phyloP scores from a whole-genome alignment of 371 early-diverging fungal species.

The Sporodiniella umbellata region DNA sequence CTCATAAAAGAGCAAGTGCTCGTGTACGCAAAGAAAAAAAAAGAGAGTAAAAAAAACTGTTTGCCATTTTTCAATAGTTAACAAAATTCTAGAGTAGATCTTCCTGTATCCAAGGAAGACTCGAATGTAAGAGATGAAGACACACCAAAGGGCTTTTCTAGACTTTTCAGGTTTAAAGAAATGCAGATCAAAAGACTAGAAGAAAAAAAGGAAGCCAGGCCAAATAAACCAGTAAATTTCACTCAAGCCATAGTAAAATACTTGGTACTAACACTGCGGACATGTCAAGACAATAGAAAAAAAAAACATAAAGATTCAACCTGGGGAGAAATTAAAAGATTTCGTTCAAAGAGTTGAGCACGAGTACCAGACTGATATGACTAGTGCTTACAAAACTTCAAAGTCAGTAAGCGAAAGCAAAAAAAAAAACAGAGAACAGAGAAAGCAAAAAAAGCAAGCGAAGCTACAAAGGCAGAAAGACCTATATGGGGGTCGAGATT shows the following conservation, averaged over 20 bases:
- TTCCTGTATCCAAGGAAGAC: conserved; percentile 20
- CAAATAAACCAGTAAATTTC: conserved; percentile 3
- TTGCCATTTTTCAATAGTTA: not conserved
- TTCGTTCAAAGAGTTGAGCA: conserved; percentile 40
- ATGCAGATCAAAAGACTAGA: conserved; percentile 27
- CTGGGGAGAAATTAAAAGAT: conserved; percentile 45
- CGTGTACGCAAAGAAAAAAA: conserved; percentile 33
- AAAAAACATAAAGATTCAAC: conserved; percentile 24
- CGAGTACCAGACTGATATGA: conserved; percentile 25
- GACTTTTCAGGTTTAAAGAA: conserved; percentile 38
- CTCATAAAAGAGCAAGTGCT: conserved; percentile 43
- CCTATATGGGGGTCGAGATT: conserved; percentile 43
- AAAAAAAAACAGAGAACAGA: conserved; percentile 34
- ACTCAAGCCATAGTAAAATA: not conserved
- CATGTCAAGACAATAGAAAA: not conserved
- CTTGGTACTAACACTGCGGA: not conserved
- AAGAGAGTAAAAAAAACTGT: conserved; percentile 16
- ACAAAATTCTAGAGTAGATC: conserved; percentile 12
- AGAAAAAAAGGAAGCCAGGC: conserved; percentile 33
- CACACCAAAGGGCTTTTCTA: conserved; percentile 41
- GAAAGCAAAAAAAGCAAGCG: conserved; percentile 37
- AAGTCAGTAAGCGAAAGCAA: conserved; percentile 35
- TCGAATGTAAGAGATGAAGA: conserved; percentile 12
- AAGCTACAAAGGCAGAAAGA: conserved; percentile 38
- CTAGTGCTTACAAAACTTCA: conserved; percentile 25